Evolutionary conservation across 208 protist species (phyloP), one percentile per base, ranked within the genome.

Genomic region (Acanthamoeba healyi): DNA sequence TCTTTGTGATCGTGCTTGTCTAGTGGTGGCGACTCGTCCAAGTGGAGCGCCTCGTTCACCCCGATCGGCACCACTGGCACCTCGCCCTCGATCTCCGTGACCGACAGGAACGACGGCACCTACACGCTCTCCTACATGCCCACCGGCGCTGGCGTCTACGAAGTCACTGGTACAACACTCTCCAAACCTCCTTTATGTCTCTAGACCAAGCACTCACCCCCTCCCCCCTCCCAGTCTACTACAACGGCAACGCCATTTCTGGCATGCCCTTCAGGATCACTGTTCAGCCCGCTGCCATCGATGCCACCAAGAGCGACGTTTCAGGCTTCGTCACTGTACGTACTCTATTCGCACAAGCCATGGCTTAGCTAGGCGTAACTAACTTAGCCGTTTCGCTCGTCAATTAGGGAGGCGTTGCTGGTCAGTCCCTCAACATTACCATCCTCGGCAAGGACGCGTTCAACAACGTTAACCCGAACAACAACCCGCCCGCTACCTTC

Each of bases 361-460:
- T 61, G 54, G 54, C 54, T 12, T 22, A 26, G 54, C 54, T 61
- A 61, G 22, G 15, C 22, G 15, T 61, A 26, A 22, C 12, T 61
- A 22, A 26, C 22, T 61, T 61, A 12, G 15, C 22, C 54, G n/a
- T n/a, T n/a, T n/a, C n/a, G n/a, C 17, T 24, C 56, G 56, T 0
- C 56, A 63, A 63, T 7, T 10, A 56, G 10, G 42, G 44, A 1
- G 81, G 81, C 34, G 36, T 89, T 61, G 81, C 81, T 42, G 81
- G 81, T 32, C 29, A 58, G 29, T 36, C 34, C 54, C 44, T 49
- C 17, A 67, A 58, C 54, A 2, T 89, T 32, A 67, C 81, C 49
- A 89, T 89, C 51, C n/a, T 44, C 40, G 54, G 49, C 81, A 61
- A 42, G 32, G 81, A 89, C 38, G 0, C 81, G 32, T 89, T 38